Evolutionary conservation across 768 basidiomycete species (phyloP).

Genomic region (Podaxis sp.): DNA sequence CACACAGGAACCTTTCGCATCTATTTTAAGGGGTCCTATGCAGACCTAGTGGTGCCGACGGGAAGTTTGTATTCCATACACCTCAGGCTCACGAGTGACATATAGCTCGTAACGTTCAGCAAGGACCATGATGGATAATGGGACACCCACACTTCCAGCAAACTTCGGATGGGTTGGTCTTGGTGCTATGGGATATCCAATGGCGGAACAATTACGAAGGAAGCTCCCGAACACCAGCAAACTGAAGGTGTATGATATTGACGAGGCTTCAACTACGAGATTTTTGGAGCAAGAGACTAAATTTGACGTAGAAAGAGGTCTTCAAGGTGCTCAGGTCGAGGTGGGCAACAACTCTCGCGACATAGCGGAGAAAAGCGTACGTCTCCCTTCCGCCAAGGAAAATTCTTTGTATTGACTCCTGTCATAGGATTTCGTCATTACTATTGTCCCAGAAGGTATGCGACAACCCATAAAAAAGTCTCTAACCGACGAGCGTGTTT

Average conservation of each 20-base stretch:
- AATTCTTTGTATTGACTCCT: background rate
- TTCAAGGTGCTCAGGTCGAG: conserved; percentile 16
- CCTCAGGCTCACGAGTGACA: too few species aligned
- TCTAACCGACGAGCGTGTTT: background rate
- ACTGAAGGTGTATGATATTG: conserved; percentile 37
- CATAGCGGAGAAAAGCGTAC: conserved; percentile 36
- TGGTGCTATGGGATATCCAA: conserved; percentile 46
- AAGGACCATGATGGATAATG: conserved; percentile 1
- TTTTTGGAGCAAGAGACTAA: conserved; percentile 25
- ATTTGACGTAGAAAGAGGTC: conserved; percentile 10
- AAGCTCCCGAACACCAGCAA: conserved; percentile 26
- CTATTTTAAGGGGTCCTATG: too few species aligned
- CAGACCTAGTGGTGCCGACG: too few species aligned
- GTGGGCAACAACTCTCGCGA: conserved; percentile 31
- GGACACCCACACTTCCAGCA: conserved; percentile 17
- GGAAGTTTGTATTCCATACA: too few species aligned
- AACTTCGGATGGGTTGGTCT: conserved; percentile 38
- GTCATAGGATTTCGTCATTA: conserved; percentile 36
- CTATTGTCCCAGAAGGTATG: conserved; percentile 42
- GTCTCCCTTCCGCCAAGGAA: conserved; percentile 11
- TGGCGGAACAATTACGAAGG: conserved; percentile 36
- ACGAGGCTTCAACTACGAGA: conserved; percentile 24
- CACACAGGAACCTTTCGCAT: too few species aligned
- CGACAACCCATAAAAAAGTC: background rate
- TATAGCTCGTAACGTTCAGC: background rate